Evolutionary conservation across 2,329 filamentous ascomycete genomes (phyloP).

Genomic region (Arthroderma sp.): DNA sequence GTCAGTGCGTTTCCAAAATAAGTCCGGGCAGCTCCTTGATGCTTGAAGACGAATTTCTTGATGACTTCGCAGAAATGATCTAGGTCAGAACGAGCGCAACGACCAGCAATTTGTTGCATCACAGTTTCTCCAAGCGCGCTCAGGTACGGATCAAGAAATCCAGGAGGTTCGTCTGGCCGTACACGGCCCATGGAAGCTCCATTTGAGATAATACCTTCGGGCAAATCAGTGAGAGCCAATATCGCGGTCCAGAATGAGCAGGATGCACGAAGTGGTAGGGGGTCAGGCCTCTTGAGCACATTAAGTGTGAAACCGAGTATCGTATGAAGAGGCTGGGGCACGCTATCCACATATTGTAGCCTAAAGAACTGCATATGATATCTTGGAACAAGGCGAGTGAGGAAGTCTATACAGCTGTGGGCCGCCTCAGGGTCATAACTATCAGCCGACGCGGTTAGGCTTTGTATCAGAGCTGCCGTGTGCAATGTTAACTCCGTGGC

Average conservation of each 20-base stretch:
- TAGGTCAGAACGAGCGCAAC: slow-evolving; percentile 36
- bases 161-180: slow-evolving; percentile 17
- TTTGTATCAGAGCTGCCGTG: slow-evolving; percentile 29
- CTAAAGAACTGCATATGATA: slow-evolving; percentile 30
- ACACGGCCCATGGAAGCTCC: slow-evolving; percentile 11
- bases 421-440: slow-evolving; percentile 33
- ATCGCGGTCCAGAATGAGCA: slow-evolving; percentile 34
- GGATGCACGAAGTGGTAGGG: slow-evolving; percentile 37
- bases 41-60: slow-evolving; percentile 32
- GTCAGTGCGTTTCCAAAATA: slow-evolving; percentile 28
- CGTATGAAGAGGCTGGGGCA: slow-evolving; percentile 23
- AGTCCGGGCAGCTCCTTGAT: slow-evolving; percentile 29
- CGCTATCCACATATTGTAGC: slow-evolving; percentile 18
- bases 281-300: slow-evolving; percentile 31
- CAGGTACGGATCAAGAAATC: slow-evolving; percentile 27
- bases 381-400: slow-evolving; percentile 32
- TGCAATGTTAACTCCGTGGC: slow-evolving; percentile 28
- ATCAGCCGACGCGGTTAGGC: slow-evolving; percentile 26
- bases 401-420: slow-evolving; percentile 36
- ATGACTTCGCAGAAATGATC: slow-evolving; percentile 33
- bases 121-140: slow-evolving; percentile 30
- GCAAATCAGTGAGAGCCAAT: slow-evolving; percentile 23
- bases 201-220: slow-evolving; percentile 9
- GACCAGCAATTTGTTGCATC: slow-evolving; percentile 32
- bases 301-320: slow-evolving; percentile 33